Percentiles rank a stretch among this genome's conserved stretches.
Evolutionary conservation across 257 asterid species (phyloP).

Genomic region (Echium plantagineum): DNA sequence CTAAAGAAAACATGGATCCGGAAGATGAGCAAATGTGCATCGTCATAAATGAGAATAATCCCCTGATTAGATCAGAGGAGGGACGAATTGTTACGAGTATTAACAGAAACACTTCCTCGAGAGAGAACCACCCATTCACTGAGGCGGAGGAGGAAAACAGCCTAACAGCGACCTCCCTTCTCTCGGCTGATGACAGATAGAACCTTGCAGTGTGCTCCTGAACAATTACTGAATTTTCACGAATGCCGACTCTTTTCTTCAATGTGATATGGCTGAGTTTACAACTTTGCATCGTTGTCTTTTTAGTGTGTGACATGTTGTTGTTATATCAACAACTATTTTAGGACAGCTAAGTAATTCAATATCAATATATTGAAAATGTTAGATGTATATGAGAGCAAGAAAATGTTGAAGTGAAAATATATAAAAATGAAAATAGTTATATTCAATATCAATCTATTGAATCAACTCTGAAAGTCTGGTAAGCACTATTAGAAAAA

Average conservation of each 20-base stretch:
- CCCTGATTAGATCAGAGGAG: constrained; percentile 26
- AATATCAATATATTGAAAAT: too few relatives aligned
- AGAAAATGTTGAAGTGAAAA: too few relatives aligned
- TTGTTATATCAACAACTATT: neutral
- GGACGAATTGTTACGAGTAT: constrained; percentile 10
- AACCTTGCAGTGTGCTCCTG: constrained; percentile 24
- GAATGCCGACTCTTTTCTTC: neutral
- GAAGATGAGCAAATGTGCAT: constrained; percentile 1
- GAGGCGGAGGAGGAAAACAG: constrained; percentile 20
- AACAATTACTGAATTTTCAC: neutral
- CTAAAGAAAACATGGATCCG: constrained; percentile 45
- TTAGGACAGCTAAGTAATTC: neutral
- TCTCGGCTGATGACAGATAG: constrained; percentile 26
- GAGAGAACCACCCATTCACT: constrained; percentile 45
- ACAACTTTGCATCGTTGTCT: neutral
- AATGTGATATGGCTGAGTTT: neutral
- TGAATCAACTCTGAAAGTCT: too few relatives aligned
- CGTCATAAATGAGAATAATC: constrained; percentile 25
- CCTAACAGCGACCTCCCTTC: constrained; percentile 25
- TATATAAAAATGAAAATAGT: too few relatives aligned
- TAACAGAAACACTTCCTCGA: constrained; percentile 7
- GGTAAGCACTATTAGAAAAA: too few relatives aligned
- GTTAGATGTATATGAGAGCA: too few relatives aligned
- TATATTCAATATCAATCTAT: too few relatives aligned
- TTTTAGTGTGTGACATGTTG: neutral